Conservation (phyloP, 257 asterid genomes). For the Rehmannia glutinosa region DNA sequence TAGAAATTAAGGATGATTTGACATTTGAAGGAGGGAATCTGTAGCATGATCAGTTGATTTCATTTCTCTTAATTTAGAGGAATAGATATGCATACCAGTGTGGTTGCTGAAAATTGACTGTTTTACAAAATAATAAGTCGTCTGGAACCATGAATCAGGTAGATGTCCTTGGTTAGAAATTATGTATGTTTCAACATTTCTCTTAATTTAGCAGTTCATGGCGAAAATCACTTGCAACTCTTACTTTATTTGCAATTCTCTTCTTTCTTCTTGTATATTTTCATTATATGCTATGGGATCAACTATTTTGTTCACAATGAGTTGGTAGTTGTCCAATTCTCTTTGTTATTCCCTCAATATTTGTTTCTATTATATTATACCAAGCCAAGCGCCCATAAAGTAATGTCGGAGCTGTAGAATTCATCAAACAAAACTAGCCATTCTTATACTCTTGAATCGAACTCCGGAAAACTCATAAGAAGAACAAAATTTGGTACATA, state of each 20-base stretch:
- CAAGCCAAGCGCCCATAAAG: neutral
- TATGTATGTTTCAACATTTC: neutral
- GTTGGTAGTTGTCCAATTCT: neutral
- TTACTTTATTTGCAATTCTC: neutral
- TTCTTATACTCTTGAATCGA: neutral
- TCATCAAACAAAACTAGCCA: neutral
- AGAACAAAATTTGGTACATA: neutral
- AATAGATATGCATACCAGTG: neutral
- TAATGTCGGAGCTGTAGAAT: neutral
- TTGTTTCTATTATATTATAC: neutral
- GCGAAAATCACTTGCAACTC: neutral
- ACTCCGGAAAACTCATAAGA: neutral
- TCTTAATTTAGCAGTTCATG: neutral
- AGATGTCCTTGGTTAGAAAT: neutral
- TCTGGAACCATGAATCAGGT: neutral
- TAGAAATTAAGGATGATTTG: neutral
- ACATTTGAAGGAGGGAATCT: neutral
- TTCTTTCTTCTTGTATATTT: neutral
- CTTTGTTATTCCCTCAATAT: neutral
- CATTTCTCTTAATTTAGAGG: neutral
- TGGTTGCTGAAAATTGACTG: neutral
- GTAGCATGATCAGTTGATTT: constrained; percentile 1
- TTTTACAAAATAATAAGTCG: neutral
- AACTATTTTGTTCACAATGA: neutral
- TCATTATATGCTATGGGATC: neutral